A percentile compares a stretch with the other conserved stretches of the same genome.
Evolutionary conservation across 345 rosid species (phyloP).

Genomic region (Euphorbia tirucalli): DNA sequence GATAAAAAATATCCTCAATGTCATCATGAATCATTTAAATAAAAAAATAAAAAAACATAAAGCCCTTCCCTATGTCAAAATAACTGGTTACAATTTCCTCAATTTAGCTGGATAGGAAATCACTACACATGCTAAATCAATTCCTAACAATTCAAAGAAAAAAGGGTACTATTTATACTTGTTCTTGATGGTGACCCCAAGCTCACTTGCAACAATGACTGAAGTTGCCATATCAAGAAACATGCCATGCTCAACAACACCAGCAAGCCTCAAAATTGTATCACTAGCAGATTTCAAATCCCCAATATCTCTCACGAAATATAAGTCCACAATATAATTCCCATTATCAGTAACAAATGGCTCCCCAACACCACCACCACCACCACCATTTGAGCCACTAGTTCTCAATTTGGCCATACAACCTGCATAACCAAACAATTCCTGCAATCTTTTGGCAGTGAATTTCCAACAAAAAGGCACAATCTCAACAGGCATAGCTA

Average conservation of each 20-base stretch:
- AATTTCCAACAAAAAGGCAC: constrained; percentile 80
- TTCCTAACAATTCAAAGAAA: not conserved
- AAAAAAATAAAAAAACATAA: not conserved
- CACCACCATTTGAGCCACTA: constrained; percentile 5
- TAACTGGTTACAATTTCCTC: not conserved
- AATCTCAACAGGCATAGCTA: constrained; percentile 80
- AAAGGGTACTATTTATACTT: constrained; percentile 25
- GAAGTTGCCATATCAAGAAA: constrained; percentile 90
- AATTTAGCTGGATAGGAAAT: not conserved
- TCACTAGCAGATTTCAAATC: constrained; percentile 70
- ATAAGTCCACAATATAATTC: constrained; percentile 76
- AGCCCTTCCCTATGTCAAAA: not conserved
- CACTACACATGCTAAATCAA: not conserved
- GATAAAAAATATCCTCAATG: too few relatives aligned
- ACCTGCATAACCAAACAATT: constrained; percentile 52
- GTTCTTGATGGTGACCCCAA: constrained; percentile 58
- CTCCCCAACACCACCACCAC: constrained; percentile 26
- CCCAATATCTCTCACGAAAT: constrained; percentile 62
- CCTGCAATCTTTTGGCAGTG: constrained; percentile 49
- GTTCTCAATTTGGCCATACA: constrained; percentile 57
- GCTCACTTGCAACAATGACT: constrained; percentile 81
- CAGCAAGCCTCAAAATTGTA: constrained; percentile 67
- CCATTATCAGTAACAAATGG: constrained; percentile 81
- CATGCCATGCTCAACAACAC: constrained; percentile 95
- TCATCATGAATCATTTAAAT: too few relatives aligned